These are phyloP conservation scores for Scutellaria minor DNA, from an alignment of 257 asterid species.

Conservation along the genomic window DNA sequence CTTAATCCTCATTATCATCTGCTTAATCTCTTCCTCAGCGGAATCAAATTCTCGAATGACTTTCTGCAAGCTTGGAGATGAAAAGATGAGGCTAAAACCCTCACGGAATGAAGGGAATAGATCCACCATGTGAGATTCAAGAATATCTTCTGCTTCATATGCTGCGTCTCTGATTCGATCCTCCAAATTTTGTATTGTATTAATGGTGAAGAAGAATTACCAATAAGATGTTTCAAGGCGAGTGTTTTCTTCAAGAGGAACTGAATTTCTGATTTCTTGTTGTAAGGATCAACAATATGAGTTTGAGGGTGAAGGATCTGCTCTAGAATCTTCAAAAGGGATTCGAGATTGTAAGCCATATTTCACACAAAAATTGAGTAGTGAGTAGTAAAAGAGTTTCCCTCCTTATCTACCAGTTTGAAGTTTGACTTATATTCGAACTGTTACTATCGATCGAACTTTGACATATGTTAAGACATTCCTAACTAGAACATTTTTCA, in stretches of 20 bases:
- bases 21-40: neutral
- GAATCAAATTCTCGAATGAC: neutral
- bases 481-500: too few species aligned
- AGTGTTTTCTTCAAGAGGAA: slow-evolving; percentile 6
- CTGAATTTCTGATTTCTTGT: slow-evolving; percentile 9
- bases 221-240: slow-evolving; percentile 1
- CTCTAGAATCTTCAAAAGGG: slow-evolving; percentile 26
- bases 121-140: slow-evolving; percentile 19
- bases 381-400: too few species aligned
- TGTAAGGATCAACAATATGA: neutral
- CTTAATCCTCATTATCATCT: neutral
- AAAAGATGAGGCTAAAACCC: neutral
- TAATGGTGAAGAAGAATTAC: neutral
- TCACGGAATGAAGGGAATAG: neutral
- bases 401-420: too few species aligned
- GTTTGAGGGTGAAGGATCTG: neutral
- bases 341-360: slow-evolving; percentile 35
- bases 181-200: slow-evolving; percentile 22
- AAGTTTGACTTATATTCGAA: too few species aligned
- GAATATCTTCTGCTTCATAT: slow-evolving; percentile 23
- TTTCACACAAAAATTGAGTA: too few species aligned
- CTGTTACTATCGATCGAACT: too few species aligned
- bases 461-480: too few species aligned
- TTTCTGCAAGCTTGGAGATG: slow-evolving; percentile 11
- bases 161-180: slow-evolving; percentile 25